These are phyloP conservation scores for Panicum virgatum DNA, from an alignment of 202 grass and related monocot species.

Conservation along the genomic window DNA sequence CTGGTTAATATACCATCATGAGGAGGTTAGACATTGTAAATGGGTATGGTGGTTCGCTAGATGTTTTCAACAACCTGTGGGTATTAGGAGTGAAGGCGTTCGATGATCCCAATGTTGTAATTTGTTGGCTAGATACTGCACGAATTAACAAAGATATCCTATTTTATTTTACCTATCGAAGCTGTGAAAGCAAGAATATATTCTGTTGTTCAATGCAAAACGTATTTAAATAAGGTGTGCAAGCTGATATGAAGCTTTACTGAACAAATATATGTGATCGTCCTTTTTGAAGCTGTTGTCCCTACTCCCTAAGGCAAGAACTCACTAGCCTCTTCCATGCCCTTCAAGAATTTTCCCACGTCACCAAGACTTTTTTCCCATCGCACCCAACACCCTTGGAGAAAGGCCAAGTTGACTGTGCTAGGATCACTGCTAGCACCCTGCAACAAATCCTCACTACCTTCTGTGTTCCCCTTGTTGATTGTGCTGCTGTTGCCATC, in stretches of 20 bases:
- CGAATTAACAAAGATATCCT: neutral
- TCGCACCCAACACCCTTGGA: neutral
- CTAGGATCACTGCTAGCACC: constrained; percentile 4
- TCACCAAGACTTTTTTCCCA: neutral
- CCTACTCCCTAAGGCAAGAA: constrained; percentile 27
- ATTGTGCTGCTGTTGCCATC: neutral
- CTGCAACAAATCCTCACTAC: neutral
- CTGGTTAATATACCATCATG: neutral
- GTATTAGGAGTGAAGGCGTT: neutral
- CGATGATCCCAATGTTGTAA: neutral
- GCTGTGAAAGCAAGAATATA: neutral
- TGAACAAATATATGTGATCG: neutral
- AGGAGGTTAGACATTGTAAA: neutral
- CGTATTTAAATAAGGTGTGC: neutral
- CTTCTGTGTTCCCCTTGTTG: neutral
- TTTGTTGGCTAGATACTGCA: neutral
- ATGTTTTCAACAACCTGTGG: neutral
- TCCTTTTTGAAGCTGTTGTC: neutral
- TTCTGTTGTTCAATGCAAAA: neutral
- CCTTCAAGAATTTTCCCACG: constrained; percentile 28
- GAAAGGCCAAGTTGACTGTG: neutral
- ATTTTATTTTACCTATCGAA: neutral
- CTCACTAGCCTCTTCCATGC: constrained; percentile 42
- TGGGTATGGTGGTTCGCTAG: neutral
- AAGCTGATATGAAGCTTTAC: neutral